Base-by-base conservation (phyloP, 257 asterid species). In the Ilex asprella region DNA sequence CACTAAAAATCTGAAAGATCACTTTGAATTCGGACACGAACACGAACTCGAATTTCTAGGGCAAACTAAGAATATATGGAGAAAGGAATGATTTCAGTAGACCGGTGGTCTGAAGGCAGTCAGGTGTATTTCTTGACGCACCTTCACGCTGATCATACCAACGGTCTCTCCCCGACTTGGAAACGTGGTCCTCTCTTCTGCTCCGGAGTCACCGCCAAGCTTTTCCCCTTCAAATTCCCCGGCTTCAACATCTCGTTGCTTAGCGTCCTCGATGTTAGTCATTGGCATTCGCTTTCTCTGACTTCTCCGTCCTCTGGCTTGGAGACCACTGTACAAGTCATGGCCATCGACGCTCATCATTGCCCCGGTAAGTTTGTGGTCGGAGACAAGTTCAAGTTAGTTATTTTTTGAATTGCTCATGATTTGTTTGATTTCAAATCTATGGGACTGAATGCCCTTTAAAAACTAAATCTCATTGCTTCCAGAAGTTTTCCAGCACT, bases 51-150 rank as follows among this genome's bases (percentile, higher is more conserved):
- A 49, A 49, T 12, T 49, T 49, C 13, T 49, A 49, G 54, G 13
- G 5, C 54, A 49, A 49, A 49, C 14, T 12, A 0, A 15, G 5
- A 11, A 49, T 6, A 0, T 62, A 90, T 87, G 97, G 97, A 90
- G 67, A 74, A 65, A 49, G 85, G 96, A 67, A 82, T 87, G 89
- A 78, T 91, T 59, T 84, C 97, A 30, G 95, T 91, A 30, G 97
- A 90, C 72, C 79, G 79, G 63, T 90, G 95, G 97, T 59, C 73
- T 31, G 51, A 71, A 64, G 93, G 95, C 70, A 83, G 97, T 80
- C 93, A 90, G 68, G 95, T 81, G 16, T 90, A 90, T 80, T 90
- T 90, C 87, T 64, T 87, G 32, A 87, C 96, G 11, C 97, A 87
- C 73, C 96, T 91, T 59, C 97, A 87, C 73, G 82, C 96, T 66